A percentile compares a stretch with the other conserved stretches of the same genome.
Evolutionary conservation across 305 asterid species (phyloP).

Genomic region (Solanum chacoense): DNA sequence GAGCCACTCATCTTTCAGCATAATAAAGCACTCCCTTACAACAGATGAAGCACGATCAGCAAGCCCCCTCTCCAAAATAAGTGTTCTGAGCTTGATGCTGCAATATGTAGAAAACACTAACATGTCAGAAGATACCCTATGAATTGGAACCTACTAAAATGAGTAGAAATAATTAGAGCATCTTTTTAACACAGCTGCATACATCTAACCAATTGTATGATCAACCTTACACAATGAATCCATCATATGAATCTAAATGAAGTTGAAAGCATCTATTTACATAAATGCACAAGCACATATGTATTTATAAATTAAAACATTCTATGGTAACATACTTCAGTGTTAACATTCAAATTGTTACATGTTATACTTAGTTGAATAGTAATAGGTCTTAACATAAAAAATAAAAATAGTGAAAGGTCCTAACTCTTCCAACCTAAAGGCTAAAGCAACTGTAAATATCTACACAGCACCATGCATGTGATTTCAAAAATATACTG

Average conservation of each 20-base stretch:
- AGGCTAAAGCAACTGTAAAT: neutral
- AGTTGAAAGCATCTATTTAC: neutral
- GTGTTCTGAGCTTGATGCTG: slow-evolving; percentile 89
- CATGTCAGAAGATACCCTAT: neutral
- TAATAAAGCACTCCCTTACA: slow-evolving; percentile 64
- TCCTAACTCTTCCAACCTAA: neutral
- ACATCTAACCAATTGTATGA: neutral
- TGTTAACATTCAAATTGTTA: neutral
- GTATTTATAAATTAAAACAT: neutral
- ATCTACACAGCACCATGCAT: neutral
- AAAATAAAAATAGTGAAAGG: neutral
- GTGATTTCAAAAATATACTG: neutral
- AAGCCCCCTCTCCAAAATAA: slow-evolving; percentile 86
- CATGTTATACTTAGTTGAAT: neutral
- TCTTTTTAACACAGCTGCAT: neutral
- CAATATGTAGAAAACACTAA: slow-evolving; percentile 12
- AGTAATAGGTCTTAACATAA: neutral
- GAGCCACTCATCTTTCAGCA: slow-evolving; percentile 94
- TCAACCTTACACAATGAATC: neutral
- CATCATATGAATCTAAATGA: neutral
- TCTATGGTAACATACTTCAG: neutral
- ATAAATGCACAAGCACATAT: neutral
- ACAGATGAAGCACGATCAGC: slow-evolving; percentile 80
- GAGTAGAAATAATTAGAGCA: neutral
- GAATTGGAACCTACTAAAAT: neutral